Evolutionary conservation across 768 basidiomycete genomes (phyloP).

Genomic region (Serendipita sp.): DNA sequence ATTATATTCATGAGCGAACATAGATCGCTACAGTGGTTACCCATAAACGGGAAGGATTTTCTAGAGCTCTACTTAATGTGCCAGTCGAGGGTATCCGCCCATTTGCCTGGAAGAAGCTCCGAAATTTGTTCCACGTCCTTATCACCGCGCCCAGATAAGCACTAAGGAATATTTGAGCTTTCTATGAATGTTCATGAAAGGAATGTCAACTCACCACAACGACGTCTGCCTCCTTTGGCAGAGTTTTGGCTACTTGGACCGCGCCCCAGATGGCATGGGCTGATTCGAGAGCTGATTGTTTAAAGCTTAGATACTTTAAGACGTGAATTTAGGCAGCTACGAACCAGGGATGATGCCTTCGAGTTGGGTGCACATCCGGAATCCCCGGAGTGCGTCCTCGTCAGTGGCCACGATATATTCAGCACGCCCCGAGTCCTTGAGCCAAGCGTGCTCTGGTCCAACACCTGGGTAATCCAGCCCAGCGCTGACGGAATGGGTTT

Average conservation of each 20-base stretch:
- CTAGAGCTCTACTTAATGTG: conserved; percentile 31
- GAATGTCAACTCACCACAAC: conserved; percentile 52
- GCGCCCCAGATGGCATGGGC: conserved; percentile 94
- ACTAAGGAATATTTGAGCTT: conserved; percentile 29
- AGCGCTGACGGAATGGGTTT: conserved; percentile 94
- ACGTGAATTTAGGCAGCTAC: conserved; percentile 13
- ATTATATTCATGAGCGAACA: not conserved
- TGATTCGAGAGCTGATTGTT: conserved; percentile 67
- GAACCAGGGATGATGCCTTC: conserved; percentile 95
- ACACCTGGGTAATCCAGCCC: conserved; percentile 95
- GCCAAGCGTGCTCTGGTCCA: conserved; percentile 94
- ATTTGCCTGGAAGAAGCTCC: conserved; percentile 78
- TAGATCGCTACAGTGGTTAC: not conserved
- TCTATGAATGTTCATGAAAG: not conserved
- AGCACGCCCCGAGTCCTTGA: conserved; percentile 87
- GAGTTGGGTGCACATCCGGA: conserved; percentile 76
- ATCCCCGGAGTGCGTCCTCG: conserved; percentile 83
- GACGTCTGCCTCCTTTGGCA: conserved; percentile 72
- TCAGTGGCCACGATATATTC: conserved; percentile 91
- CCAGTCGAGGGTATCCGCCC: conserved; percentile 92
- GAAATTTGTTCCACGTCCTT: conserved; percentile 97
- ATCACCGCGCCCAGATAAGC: conserved; percentile 88
- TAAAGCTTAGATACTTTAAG: no score
- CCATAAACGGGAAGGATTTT: not conserved
- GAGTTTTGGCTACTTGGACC: conserved; percentile 63